Evolutionary conservation across 768 basidiomycete genomes (phyloP), one percentile per base, ranked within the genome.

Genomic region (Coprinopsis marcescibilis): DNA sequence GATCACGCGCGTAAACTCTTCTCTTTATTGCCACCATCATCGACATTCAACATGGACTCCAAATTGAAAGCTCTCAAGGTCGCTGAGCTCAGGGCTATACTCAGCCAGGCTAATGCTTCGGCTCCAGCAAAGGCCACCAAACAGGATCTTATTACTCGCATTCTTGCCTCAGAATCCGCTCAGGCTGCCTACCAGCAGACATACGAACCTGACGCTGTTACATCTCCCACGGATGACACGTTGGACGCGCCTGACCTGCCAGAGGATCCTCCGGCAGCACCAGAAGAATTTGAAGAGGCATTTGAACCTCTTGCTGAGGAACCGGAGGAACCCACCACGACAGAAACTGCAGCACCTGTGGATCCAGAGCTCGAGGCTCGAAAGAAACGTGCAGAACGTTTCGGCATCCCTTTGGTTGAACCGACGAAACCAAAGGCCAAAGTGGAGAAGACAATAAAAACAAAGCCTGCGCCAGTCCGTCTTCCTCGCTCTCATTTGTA

Each of bases 61-160:
- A 67, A 70, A 57, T 66, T 69, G 49, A 81, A 80, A 62, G 64
- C 79, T 1, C 78, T 87, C 68, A 85, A 83, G 62, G 85, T 85
- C 59, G 72, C 74, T 27, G 84, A 87, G 54, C 78, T 87, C 62
- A 79, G 68, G 57, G 71, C 76, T 47, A 75, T 86, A 50, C 77
- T 86, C 58, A 34, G 68, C 43, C 70, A 68, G 37, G 84, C 82
- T 17, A 49, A 58, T 27, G 65, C 78, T 45, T 38, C 74, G 3
- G 60, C 70, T 26, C 73, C 78, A 0, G 65, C 74, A 55, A 81
- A 80, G 58, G 71, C 77, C 4, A 84, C 75, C 58, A 89, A 87
- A 62, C 57, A 65, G 0, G 85, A 85, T 54, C 80, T 89, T 58
- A 74, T 86, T 53, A 60, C 78, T 24, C 76, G 74, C 54, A 80